phyloP scores from a whole-genome alignment of 495 filamentous ascomycete species.

The Penicillium soppii region DNA sequence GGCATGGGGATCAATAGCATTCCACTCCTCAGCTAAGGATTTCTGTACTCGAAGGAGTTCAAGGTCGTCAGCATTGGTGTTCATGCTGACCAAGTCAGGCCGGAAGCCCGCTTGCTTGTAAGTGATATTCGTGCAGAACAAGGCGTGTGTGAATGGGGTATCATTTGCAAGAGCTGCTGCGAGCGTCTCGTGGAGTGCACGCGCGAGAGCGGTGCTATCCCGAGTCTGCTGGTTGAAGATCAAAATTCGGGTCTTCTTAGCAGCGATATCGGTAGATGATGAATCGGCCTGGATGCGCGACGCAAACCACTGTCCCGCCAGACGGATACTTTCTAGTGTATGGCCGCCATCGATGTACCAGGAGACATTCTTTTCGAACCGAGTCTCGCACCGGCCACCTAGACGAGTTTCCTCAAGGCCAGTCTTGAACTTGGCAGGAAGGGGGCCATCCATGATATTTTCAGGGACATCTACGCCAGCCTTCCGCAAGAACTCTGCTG shows the following conservation, averaged over 20 bases:
- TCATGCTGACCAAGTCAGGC: constrained; percentile 74
- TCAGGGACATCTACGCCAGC: constrained; percentile 47
- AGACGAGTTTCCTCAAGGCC: constrained; percentile 76
- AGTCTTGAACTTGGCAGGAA: constrained; percentile 67
- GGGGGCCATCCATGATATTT: constrained; percentile 40
- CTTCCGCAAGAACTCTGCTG: constrained; percentile 55
- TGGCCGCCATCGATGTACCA: constrained; percentile 96
- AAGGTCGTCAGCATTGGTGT: constrained; percentile 65
- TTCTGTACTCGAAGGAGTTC: constrained; percentile 71
- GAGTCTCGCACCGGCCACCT: constrained; percentile 81
- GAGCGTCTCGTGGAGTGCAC: constrained; percentile 66
- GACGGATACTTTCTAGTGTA: constrained; percentile 80
- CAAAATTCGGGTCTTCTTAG: constrained; percentile 57
- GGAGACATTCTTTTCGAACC: constrained; percentile 60
- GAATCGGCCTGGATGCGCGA: constrained; percentile 44
- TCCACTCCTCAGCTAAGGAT: constrained; percentile 72
- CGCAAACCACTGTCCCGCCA: constrained; percentile 80
- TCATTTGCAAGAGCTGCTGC: constrained; percentile 51
- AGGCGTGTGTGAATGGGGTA: constrained; percentile 69
- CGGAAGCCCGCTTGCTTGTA: constrained; percentile 68
- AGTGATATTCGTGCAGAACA: constrained; percentile 90
- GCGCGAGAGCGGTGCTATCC: constrained; percentile 63
- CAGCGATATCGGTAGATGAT: constrained; percentile 46
- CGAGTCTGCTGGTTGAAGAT: constrained; percentile 97
- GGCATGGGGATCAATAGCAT: constrained; percentile 57